Evolutionary conservation across 345 rosid genomes (phyloP), one percentile per base, ranked within the genome.

Genomic region (Moricandia moricandioides): DNA sequence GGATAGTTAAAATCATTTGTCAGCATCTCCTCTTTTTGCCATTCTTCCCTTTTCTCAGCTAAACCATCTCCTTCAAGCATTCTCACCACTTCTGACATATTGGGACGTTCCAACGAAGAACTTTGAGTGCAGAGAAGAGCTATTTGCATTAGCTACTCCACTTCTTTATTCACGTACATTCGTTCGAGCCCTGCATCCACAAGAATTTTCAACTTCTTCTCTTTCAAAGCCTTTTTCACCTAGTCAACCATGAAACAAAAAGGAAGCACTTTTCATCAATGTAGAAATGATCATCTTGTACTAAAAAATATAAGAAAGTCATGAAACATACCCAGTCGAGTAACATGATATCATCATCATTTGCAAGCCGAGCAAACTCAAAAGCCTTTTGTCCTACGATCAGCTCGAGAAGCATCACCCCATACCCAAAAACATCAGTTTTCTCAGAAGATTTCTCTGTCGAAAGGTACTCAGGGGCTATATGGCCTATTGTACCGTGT

Each of bases 401-500:
- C 63, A 94, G 91, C 78, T 94, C 98, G 21, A 94, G 97, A 87
- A 94, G 98, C 98, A 88, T 91, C 67, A 91, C 91, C 1, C 97
- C 97, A n/a, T 91, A 94, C 33, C 96, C 97, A 71, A 94, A 94
- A 62, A 94, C 98, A 82, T 94, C 98, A n/a, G 93, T 94, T 83
- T 90, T 94, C 85, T 94, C 98, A 0, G 93, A 85, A 8, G 98
- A 90, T 84, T 88, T 86, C 63, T 97, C 98, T 4, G 96, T 88
- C 8, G 96, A 90, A 47, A 94, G 92, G 82, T 94, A 94, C 77
- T 94, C 98, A 0, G 98, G 98, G 4, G 97, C 93, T 81, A 94
- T 88, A 73, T 94, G 97, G 29, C 98, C 98, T 13, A 94, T 91
- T n/a, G 98, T 91, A 56, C 98, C 98, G 14, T 97, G 96, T 21